A percentile compares a stretch with the other conserved stretches of the same genome.
These are phyloP conservation scores for Chondrus crispus DNA, from an alignment of 23 red algal genomes.

Conservation along the genomic window DNA sequence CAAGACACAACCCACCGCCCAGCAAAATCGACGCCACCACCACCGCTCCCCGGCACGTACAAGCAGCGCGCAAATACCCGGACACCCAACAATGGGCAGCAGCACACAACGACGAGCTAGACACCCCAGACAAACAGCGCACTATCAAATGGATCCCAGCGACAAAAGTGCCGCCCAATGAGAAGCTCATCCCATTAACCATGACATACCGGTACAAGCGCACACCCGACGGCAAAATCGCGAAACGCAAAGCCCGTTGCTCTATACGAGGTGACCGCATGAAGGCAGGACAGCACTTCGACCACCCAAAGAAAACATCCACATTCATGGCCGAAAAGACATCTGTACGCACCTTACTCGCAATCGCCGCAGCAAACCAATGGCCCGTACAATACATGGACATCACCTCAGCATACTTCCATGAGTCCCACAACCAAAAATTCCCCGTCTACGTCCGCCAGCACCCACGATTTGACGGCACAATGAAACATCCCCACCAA, in stretches of 20 bases:
- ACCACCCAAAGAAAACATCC: neutral
- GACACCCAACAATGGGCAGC: neutral
- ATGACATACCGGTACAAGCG: neutral
- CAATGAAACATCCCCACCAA: neutral
- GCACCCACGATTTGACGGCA: neutral
- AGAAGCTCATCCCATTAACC: neutral
- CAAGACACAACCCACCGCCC: too few relatives aligned
- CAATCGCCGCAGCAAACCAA: neutral
- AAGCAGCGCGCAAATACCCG: neutral
- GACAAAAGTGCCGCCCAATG: too few relatives aligned
- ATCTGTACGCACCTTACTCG: neutral
- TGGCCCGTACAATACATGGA: neutral
- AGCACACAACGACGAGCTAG: neutral
- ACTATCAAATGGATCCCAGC: neutral
- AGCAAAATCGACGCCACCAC: neutral
- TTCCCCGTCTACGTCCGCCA: neutral
- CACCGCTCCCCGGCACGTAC: neutral
- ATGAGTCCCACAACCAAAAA: neutral
- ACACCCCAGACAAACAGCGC: neutral
- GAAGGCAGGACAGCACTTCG: neutral
- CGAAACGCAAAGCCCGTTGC: neutral
- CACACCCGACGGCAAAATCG: too few relatives aligned
- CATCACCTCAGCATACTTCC: neutral
- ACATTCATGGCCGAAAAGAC: neutral
- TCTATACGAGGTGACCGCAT: conserved; percentile 4